phyloP scores from a whole-genome alignment of 108 stramenopile species.

The Conticribra weissflogii region DNA sequence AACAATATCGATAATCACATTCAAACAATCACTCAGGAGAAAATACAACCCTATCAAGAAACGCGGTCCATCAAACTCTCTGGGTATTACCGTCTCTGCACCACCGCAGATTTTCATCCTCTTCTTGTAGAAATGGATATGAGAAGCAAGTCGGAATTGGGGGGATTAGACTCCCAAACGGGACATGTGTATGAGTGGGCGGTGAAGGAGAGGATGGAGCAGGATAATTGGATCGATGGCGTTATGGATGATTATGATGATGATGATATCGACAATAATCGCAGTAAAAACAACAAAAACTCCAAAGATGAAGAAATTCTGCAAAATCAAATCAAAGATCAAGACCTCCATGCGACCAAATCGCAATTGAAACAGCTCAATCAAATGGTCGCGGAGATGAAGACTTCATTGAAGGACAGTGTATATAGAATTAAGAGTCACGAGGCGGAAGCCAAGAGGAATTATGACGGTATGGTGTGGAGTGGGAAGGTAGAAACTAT shows the following conservation, averaged over 20 bases:
- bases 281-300: background rate
- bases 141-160: slow-evolving; percentile 4
- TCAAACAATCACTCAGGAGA: slow-evolving; percentile 1
- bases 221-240: slow-evolving; percentile 12
- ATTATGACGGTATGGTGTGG: slow-evolving; percentile 34
- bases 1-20: slow-evolving; percentile 1
- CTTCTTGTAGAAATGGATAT: slow-evolving; percentile 45
- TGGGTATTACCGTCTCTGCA: slow-evolving; percentile 50
- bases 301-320: slow-evolving; percentile 24
- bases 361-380: slow-evolving; percentile 21
- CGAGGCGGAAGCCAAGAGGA: slow-evolving; percentile 18
- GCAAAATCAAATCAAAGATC: slow-evolving; percentile 29
- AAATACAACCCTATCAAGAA: slow-evolving; percentile 22
- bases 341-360: slow-evolving; percentile 16
- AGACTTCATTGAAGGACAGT: slow-evolving; percentile 13
- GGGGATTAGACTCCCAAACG: slow-evolving; percentile 30
- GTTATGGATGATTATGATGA: background rate
- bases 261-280: background rate
- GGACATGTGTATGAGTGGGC: slow-evolving; percentile 40
- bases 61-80: slow-evolving; percentile 9
- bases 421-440: slow-evolving; percentile 27
- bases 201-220: slow-evolving; percentile 13
- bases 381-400: slow-evolving; percentile 16
- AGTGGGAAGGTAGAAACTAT: slow-evolving; percentile 43
- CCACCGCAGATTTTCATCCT: slow-evolving; percentile 6